Evolutionary conservation across 2,329 filamentous ascomycete genomes (phyloP), one percentile per base, ranked within the genome.

Genomic region (Huntiella bhutanensis): DNA sequence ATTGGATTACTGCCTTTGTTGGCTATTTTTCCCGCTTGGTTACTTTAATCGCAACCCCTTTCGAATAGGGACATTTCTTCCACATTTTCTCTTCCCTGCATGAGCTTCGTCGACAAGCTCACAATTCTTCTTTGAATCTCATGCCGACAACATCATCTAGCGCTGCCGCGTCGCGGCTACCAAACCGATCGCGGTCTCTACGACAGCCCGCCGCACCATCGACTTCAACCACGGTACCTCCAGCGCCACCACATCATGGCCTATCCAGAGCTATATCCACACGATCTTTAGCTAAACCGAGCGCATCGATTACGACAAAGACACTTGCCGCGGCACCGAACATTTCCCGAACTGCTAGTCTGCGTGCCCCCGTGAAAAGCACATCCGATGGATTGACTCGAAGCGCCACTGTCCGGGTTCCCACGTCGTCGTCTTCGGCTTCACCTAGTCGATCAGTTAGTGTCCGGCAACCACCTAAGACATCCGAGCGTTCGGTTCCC

Each of bases 121-220:
- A 10, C 22, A 28, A 10, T 28, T 28, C 22, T 28, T 28, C 22
- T 28, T 28, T 10, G 22, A 28, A 28, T 28, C 22, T 10, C 22
- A 28, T 28, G 22, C 22, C 22, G 8, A 7, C 8, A 28, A 10
- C 32, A 38, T 41, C 47, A 16, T 41, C 42, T 13, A 35, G 17
- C 22, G 38, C 42, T 11, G 37, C 42, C 39, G 47, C 68, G 67
- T 65, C 64, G 65, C 41, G 64, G 66, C 5, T 54, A 12, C 42
- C 47, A 11, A 68, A 51, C 59, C 63, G 45, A 64, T 69, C 45
- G 61, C 67, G 28, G 64, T 71, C 70, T 2, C 53, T 73, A 47
- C 68, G 69, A 33, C 66, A 66, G 49, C 66, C 60, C 7, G 36
- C 57, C 13, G 8, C 28, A 4, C 13, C 22, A n/a, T 10, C 41